These are phyloP conservation scores for Linanthus parryae DNA, from an alignment of 148 eudicot species.

Conservation along the genomic window DNA sequence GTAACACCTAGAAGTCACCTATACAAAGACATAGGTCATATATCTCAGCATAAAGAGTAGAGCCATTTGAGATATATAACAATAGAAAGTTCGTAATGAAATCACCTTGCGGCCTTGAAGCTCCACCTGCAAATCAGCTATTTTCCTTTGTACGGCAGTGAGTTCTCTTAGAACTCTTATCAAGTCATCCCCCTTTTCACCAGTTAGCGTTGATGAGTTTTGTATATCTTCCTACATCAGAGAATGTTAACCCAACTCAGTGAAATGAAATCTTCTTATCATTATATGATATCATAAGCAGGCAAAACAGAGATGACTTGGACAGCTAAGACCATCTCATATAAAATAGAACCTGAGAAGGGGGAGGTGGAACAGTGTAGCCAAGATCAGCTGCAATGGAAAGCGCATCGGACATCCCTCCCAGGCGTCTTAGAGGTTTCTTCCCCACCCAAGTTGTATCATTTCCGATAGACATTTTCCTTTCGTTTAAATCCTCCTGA, in stretches of 20 bases:
- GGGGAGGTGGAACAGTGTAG: conserved; percentile 31
- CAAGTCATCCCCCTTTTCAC: conserved; percentile 83
- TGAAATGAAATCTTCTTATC: no score
- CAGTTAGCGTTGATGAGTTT: conserved; percentile 34
- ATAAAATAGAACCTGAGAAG: conserved; percentile 65
- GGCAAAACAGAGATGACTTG: no score
- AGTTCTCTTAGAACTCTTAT: conserved; percentile 89
- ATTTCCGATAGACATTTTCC: no score
- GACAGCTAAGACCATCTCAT: no score
- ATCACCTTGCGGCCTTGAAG: conserved; percentile 96
- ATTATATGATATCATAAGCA: no score
- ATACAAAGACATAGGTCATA: no score
- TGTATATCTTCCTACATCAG: conserved; percentile 65
- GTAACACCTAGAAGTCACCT: no score
- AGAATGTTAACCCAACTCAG: conserved; percentile 3
- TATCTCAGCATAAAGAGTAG: no score
- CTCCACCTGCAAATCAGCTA: conserved; percentile 95
- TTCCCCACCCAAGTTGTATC: conserved; percentile 56
- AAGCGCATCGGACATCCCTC: conserved; percentile 68
- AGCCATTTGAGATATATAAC: no score
- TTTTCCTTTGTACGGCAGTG: conserved; percentile 85
- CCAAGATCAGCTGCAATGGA: conserved; percentile 66
- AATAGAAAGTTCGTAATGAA: no score
- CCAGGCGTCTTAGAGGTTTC: conserved; percentile 49
- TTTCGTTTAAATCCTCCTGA: no score